Base-by-base conservation (phyloP, 2,329 filamentous ascomycete species). In the Gliomastix tumulicola region DNA sequence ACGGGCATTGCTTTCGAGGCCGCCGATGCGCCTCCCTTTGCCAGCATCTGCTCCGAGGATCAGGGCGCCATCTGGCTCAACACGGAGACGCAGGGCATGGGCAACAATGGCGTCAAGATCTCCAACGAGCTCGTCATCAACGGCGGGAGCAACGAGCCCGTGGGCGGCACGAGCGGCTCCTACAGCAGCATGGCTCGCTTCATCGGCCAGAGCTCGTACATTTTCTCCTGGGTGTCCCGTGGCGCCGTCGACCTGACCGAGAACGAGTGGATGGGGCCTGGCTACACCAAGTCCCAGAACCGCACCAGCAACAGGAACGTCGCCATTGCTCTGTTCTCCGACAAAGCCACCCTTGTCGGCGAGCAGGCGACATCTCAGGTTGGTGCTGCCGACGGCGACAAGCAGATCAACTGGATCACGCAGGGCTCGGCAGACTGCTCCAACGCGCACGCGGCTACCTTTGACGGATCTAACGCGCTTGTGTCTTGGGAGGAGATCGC, bases 1-100 rank as follows among this genome's bases (percentile, higher is more conserved):
- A 79, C 75, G 2, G 76, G 76, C 38, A 80, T 81, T 38, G 75
- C 74, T 6, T 69, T 81, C 37, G 76, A 79, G 50, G 73, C 68
- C 15, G 74, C 76, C 16, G 74, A 77, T 34, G 67, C 62, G 12
- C 60, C 69, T 15, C 76, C 76, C 5, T 80, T 74, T 41, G 72
- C 75, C 17, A 71, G 65, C 36, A 60, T 79, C 40, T 79, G 75
- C 46, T 69, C 76, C 15, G 75, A 79, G 46, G 76, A 80, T 44
- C 75, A 80, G 50, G 76, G 76, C 17, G 71, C 67, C 30, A 76
- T 81, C 55, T 80, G 76, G 76, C 60, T 80, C 34, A 81, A 81
- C 61, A 79, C 74, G 17, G 65, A 71, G 38, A 69, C 65, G 3
- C 71, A 73, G 46, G 67, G 68, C 19, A 80, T 80, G 76, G 48